These are phyloP conservation scores for Rubroboletus satanas DNA, from an alignment of 768 basidiomycete species.

Conservation along the genomic window DNA sequence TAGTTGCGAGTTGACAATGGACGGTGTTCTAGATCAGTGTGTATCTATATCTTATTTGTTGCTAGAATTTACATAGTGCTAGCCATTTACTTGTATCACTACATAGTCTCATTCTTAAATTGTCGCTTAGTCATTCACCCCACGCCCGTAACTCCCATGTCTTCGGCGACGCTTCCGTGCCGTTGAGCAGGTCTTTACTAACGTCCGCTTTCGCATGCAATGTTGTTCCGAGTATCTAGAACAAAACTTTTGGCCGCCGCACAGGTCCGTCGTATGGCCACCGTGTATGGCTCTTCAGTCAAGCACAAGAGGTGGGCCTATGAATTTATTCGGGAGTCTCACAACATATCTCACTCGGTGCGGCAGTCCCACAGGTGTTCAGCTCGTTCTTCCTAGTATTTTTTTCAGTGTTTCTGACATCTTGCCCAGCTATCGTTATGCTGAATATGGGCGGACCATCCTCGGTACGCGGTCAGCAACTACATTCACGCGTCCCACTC, in stretches of 20 bases:
- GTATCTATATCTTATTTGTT: slow-evolving; percentile 9
- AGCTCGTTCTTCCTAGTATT: neutral
- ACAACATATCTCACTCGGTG: slow-evolving; percentile 10
- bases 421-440: slow-evolving; percentile 78
- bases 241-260: slow-evolving; percentile 19
- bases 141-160: neutral
- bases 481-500: neutral
- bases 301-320: slow-evolving; percentile 42
- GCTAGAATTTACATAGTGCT: neutral
- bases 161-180: neutral
- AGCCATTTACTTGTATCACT: neutral
- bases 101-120: neutral
- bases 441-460: slow-evolving; percentile 99
- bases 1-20: neutral
- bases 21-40: neutral
- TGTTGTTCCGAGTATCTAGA: slow-evolving; percentile 31
- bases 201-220: neutral
- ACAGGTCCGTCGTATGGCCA: slow-evolving; percentile 41
- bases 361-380: slow-evolving; percentile 60
- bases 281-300: slow-evolving; percentile 38
- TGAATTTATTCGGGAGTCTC: neutral
- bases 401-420: slow-evolving; percentile 4
- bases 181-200: neutral
- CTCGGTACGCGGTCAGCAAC: slow-evolving; percentile 53
- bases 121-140: slow-evolving; percentile 16